Base-by-base conservation (phyloP, 495 filamentous ascomycete species). In the Trichodelitschia bisporula region DNA sequence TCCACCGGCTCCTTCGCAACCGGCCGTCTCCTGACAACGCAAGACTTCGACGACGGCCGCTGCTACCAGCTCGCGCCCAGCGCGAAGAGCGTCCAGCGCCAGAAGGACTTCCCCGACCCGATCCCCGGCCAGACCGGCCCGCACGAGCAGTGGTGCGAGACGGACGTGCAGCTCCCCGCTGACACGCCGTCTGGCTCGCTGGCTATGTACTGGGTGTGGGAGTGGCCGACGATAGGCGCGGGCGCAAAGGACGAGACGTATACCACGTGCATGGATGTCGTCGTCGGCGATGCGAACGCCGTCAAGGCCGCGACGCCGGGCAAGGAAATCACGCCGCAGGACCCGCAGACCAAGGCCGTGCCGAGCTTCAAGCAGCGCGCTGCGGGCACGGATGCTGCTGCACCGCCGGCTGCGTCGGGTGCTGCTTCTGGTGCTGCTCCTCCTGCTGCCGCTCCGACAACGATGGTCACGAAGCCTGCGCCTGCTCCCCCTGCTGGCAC, bases 161-260 rank as follows among this genome's bases (percentile, higher is more conserved):
- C 67, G 18, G 72, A 86, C 40, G 49, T 89, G 24, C 49, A 61
- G 25, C 49, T 93, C 21, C 82, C 82, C 2, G 36, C 43, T 2
- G 59, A 69, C 37, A 43, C 57, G 15, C 40, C 52, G 2, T 39
- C 45, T 10, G 66, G 71, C 13, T 61, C 56, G 2, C 72, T 72
- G 36, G 78, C 78, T 0, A 46, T 86, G 24, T 83, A 91, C 51
- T 93, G 82, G 82, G 68, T 90, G 3, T 91, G 82, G 82, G 70
- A 89, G 39, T 93, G 78, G 78, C 69, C 73, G 3, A 71, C 64
- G 0, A 48, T 47, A 9, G 48, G 61, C 10, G 45, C 62, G 2
- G 42, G 61, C 0, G 60, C 61, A 14, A 69, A 63, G 36, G 55
- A 57, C 33, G 70, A 92, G 47, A 61, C 69, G 35, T 92, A 90